Evolutionary conservation across 208 protist species (phyloP), one percentile per base, ranked within the genome.

Genomic region (Lotmaria passim): DNA sequence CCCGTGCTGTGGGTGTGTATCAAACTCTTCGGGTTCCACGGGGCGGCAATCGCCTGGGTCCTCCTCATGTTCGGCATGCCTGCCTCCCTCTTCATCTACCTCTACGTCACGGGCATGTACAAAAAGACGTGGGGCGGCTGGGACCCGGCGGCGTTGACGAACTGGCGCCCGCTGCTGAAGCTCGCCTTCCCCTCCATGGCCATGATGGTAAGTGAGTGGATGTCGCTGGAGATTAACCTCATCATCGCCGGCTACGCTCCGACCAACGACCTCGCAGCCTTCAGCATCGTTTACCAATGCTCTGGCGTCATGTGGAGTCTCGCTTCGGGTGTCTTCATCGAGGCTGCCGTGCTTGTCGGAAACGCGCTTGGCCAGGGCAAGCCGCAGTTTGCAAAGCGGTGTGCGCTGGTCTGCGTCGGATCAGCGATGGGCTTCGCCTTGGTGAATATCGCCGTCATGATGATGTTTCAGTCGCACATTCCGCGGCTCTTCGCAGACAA

Each of bases 121-220:
- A 83, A 81, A 51, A 73, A 82, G 39, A 93, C 82, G 4, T 93
- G 87, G 87, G 85, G 81, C 28, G 83, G 87, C 12, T 90, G 85
- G 85, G 74, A 85, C 57, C 61, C 69, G 30, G 66, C 60, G n/a
- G 86, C 87, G 36, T 73, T 85, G n/a, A 62, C 30, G 17, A 81
- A 93, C 59, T 95, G 85, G 86, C 66, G 58, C 28, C 82, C 87
- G 11, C 63, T 93, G 52, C 56, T 91, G 17, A 53, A 61, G 34
- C 85, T 95, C 19, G 81, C 87, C 7, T 57, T 95, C 53, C 83
- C 87, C 17, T 93, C 82, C 31, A 85, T 93, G 85, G 77, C 67
- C 23, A 89, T 93, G 85, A 89, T 90, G 73, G 50, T 93, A 53
- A 92, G 90, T 61, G 90, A 95, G 72, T 92, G 87, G 87, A 82